These are phyloP conservation scores for Termitomyces eurrhizus DNA, from an alignment of 768 basidiomycete species.

Conservation along the genomic window DNA sequence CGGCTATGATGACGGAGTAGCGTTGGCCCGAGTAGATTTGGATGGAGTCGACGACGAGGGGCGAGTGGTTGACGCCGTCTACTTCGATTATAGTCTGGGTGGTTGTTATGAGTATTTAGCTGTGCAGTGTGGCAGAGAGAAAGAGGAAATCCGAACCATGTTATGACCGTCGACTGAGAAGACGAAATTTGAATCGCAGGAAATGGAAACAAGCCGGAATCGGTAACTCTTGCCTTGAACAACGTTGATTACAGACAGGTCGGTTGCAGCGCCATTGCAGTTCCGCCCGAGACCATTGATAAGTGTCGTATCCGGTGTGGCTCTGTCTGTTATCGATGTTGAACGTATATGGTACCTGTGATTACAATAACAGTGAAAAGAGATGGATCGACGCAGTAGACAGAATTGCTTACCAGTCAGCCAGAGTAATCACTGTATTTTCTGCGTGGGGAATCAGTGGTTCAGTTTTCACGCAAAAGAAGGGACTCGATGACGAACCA, in stretches of 20 bases:
- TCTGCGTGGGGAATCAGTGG: not conserved
- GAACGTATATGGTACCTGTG: slow-evolving; percentile 1
- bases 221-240: slow-evolving; percentile 29
- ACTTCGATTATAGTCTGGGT: slow-evolving; percentile 4
- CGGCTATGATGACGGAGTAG: not conserved
- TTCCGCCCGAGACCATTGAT: slow-evolving; percentile 5
- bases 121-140: not conserved
- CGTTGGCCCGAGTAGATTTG: slow-evolving; percentile 2
- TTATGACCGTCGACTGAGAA: slow-evolving; percentile 45
- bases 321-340: slow-evolving; percentile 10
- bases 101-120: not conserved
- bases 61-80: slow-evolving; percentile 2
- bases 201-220: slow-evolving; percentile 28
- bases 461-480: not conserved
- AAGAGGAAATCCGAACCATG: slow-evolving; percentile 20
- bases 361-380: not conserved
- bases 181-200: slow-evolving; percentile 29
- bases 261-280: slow-evolving; percentile 4
- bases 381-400: not conserved
- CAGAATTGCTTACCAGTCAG: not conserved
- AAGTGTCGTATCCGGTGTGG: not conserved
- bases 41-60: not conserved
- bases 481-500: not conserved
- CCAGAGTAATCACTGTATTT: not conserved
- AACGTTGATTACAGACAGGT: slow-evolving; percentile 33